phyloP scores from a whole-genome alignment of 371 early-diverging fungal species.

The Phascolomyces articulosus region DNA sequence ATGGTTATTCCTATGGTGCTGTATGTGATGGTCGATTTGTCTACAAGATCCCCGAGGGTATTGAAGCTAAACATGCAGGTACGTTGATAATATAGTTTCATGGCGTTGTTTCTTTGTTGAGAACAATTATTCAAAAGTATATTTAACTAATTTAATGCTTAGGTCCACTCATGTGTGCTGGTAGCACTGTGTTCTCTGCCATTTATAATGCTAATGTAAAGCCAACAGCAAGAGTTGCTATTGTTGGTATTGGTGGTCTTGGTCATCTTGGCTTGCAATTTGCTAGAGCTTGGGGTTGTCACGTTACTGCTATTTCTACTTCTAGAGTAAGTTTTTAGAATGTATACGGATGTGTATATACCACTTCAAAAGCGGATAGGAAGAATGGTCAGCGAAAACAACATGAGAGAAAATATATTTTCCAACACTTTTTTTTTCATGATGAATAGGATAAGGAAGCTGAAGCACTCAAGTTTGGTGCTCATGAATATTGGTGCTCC shows the following conservation, averaged over 20 bases:
- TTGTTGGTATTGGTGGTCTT: conserved; percentile 75
- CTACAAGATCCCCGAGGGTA: conserved; percentile 55
- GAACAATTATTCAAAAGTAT: too few species aligned
- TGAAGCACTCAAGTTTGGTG: conserved; percentile 72
- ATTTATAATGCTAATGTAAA: conserved; percentile 44
- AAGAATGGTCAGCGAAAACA: too few species aligned
- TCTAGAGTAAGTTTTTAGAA: conserved; percentile 20
- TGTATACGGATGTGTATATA: too few species aligned
- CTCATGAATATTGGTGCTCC: conserved; percentile 53
- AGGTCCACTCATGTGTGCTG: too few species aligned
- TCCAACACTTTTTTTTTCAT: too few species aligned
- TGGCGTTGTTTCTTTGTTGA: too few species aligned
- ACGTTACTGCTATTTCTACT: conserved; percentile 41
- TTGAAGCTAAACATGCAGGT: conserved; percentile 57
- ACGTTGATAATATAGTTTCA: too few species aligned
- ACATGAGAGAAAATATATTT: too few species aligned
- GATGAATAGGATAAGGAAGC: conserved; percentile 57
- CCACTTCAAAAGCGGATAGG: too few species aligned
- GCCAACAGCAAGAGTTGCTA: conserved; percentile 59
- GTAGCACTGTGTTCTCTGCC: conserved; percentile 64
- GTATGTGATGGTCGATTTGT: conserved; percentile 54
- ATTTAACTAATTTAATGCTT: too few species aligned
- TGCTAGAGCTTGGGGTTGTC: conserved; percentile 64
- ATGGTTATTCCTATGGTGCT: conserved; percentile 48
- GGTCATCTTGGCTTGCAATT: conserved; percentile 72